phyloP scores from a whole-genome alignment of 108 stramenopile genomes.

The Nitzschia palea region DNA sequence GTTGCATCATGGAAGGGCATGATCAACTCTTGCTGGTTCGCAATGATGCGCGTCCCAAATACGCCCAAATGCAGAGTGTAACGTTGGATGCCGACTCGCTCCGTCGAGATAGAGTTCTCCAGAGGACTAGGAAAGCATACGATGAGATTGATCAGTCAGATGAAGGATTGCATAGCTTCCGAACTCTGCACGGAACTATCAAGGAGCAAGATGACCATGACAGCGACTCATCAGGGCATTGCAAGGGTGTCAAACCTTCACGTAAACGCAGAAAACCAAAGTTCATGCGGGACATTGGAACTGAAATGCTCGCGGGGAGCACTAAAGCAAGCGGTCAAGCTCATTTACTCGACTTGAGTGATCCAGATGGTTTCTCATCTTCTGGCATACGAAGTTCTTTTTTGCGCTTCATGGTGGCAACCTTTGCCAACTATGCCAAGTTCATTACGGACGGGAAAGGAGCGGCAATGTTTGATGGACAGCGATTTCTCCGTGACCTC shows the following conservation, averaged over 20 bases:
- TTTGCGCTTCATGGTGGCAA: conserved; percentile 74
- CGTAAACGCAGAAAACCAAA: neutral
- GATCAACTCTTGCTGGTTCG: conserved; percentile 22
- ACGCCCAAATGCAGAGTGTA: conserved; percentile 42
- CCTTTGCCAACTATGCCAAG: conserved; percentile 60
- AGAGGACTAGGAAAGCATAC: conserved; percentile 23
- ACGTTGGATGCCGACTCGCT: conserved; percentile 7
- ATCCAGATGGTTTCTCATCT: conserved; percentile 58
- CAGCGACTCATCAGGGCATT: neutral
- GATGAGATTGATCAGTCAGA: conserved; percentile 12
- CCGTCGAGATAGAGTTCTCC: conserved; percentile 16
- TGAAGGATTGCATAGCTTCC: neutral
- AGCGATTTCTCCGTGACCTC: conserved; percentile 55
- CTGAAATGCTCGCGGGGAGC: conserved; percentile 14
- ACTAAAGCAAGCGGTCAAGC: conserved; percentile 1
- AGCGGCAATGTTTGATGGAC: conserved; percentile 46
- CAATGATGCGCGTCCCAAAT: conserved; percentile 36
- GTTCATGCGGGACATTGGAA: conserved; percentile 1
- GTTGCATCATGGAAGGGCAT: conserved; percentile 45
- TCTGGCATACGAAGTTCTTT: conserved; percentile 68
- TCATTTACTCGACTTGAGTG: conserved; percentile 32
- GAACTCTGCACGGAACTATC: conserved; percentile 7
- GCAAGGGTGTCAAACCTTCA: neutral
- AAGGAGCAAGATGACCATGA: conserved; percentile 9
- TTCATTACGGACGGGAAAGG: conserved; percentile 34